Conservation (phyloP, 495 filamentous ascomycete genomes). For the Cudoniella acicularis region DNA sequence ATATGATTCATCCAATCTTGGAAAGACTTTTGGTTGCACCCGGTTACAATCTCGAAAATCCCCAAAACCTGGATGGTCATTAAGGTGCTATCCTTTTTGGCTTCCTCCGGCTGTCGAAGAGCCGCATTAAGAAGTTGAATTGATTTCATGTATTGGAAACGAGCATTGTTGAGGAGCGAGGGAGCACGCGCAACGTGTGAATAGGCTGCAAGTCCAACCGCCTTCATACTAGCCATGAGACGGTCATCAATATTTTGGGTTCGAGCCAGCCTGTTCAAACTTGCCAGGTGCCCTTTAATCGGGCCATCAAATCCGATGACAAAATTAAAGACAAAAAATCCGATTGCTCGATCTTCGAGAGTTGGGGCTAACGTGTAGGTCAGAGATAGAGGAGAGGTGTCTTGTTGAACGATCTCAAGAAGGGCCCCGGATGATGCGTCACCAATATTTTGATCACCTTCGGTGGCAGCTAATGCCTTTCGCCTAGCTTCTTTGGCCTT, state of each 20-base stretch:
- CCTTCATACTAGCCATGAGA: constrained; percentile 40
- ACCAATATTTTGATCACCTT: too few relatives aligned
- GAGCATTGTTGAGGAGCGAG: constrained; percentile 37
- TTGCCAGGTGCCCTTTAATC: constrained; percentile 29
- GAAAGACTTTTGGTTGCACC: constrained; percentile 40
- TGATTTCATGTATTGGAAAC: constrained; percentile 45
- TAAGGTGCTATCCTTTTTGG: constrained; percentile 57
- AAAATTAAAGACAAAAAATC: constrained; percentile 42
- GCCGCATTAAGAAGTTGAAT: constrained; percentile 48
- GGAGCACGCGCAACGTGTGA: constrained; percentile 36
- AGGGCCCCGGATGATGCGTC: too few relatives aligned
- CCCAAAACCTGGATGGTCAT: constrained; percentile 57
- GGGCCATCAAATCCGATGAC: constrained; percentile 30
- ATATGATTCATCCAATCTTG: constrained; percentile 58
- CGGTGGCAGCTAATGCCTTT: constrained; percentile 4
- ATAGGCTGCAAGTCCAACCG: constrained; percentile 49
- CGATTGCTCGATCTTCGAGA: constrained; percentile 36
- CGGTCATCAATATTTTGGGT: constrained; percentile 28
- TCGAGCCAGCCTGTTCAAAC: constrained; percentile 23
- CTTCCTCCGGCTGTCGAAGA: constrained; percentile 47
- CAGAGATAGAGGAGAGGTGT: background rate
- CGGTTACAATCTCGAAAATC: constrained; percentile 51
- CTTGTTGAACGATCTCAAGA: constrained; percentile 12
- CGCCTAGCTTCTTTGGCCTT: constrained; percentile 36
- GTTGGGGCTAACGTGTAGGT: constrained; percentile 12